Conservation (phyloP, 306 rosid genomes). For the Trifolium fragiferum region DNA sequence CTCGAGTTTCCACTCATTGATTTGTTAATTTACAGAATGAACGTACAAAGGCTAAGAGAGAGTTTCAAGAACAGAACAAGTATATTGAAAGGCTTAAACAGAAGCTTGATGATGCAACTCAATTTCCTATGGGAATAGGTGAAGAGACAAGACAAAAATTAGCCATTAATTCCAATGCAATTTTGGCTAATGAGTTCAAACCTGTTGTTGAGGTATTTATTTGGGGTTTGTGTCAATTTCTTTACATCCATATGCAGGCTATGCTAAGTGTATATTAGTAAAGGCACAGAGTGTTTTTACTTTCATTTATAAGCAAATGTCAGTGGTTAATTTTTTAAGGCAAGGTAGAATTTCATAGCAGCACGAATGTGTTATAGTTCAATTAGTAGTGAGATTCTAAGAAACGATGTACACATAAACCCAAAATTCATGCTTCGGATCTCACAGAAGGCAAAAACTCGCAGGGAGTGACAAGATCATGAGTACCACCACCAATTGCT, state of each 20-base stretch:
- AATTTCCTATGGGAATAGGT: constrained; percentile 10
- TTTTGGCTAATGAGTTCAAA: constrained; percentile 10
- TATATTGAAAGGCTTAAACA: constrained; percentile 18
- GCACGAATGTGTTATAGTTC: too few species aligned
- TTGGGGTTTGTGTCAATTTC: neutral
- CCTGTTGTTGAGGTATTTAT: constrained; percentile 35
- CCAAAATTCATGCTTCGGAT: too few species aligned
- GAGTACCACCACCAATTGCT: too few species aligned
- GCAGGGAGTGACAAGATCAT: too few species aligned
- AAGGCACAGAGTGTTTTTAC: too few species aligned
- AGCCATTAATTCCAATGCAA: neutral
- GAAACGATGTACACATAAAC: too few species aligned
- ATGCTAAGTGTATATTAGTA: neutral
- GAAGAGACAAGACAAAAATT: constrained; percentile 15
- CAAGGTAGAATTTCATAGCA: too few species aligned
- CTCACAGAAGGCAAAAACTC: too few species aligned
- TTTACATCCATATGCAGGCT: neutral
- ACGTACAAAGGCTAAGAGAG: constrained; percentile 34
- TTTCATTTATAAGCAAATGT: too few species aligned
- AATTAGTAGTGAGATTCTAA: too few species aligned
- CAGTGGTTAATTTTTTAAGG: too few species aligned
- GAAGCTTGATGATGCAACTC: constrained; percentile 19
- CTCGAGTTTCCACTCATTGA: neutral
- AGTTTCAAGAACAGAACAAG: constrained; percentile 36
- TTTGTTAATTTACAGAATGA: constrained; percentile 34